A percentile compares a stretch with the other conserved stretches of the same genome.
Conservation (phyloP, 345 rosid genomes). For the Raphanus sativus region DNA sequence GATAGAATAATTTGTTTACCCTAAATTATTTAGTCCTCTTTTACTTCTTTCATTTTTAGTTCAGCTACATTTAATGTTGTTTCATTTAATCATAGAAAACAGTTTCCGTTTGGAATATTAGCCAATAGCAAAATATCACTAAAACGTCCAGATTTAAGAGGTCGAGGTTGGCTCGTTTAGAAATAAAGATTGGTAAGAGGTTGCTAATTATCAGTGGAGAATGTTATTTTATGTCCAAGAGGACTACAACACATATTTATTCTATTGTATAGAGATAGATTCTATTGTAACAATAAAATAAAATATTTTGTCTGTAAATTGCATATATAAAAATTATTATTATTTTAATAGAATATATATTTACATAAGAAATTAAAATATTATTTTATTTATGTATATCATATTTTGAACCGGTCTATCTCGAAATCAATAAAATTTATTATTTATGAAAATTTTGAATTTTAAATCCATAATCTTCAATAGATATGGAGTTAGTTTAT, state of each 20-base stretch:
- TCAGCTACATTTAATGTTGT: background rate
- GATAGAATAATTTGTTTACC: slow-evolving; percentile 16
- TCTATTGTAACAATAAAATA: no score
- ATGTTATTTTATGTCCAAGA: background rate
- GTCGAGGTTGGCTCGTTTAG: background rate
- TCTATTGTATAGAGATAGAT: no score
- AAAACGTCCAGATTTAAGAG: background rate
- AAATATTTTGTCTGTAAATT: no score
- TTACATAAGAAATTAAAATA: no score
- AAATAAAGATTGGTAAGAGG: background rate
- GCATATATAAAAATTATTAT: no score
- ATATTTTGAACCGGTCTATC: no score
- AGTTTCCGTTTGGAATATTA: background rate
- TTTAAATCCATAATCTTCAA: no score
- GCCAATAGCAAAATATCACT: background rate
- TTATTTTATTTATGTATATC: no score
- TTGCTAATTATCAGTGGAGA: background rate
- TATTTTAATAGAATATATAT: no score
- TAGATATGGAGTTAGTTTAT: no score
- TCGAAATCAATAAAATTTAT: no score
- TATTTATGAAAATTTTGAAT: no score
- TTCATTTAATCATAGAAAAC: background rate
- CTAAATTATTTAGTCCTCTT: background rate
- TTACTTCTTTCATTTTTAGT: background rate
- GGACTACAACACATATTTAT: background rate